Percentiles rank a stretch among this genome's conserved stretches.
Evolutionary conservation across 345 rosid species (phyloP).

Genomic region (Punica granatum): DNA sequence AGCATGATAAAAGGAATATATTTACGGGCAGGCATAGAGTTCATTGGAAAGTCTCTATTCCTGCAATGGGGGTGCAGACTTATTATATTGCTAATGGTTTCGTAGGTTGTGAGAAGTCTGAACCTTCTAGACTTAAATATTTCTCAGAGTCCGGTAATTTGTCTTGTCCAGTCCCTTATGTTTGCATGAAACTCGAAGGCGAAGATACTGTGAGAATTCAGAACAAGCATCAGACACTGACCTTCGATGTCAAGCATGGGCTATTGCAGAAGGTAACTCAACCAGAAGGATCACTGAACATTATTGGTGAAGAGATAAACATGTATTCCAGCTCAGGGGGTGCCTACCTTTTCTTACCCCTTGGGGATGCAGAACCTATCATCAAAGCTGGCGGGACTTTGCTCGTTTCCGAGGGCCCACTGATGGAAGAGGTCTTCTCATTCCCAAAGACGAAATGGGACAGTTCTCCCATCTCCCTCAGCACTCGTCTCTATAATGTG

Average conservation of each 20-base stretch:
- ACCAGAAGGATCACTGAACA: slow-evolving; percentile 36
- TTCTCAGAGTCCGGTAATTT: slow-evolving; percentile 31
- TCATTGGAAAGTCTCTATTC: slow-evolving; percentile 86
- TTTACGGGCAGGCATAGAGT: slow-evolving; percentile 84
- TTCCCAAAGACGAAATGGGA: slow-evolving; percentile 72
- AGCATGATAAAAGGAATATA: slow-evolving; percentile 54
- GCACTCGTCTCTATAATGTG: slow-evolving; percentile 66
- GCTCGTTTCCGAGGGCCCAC: slow-evolving; percentile 61
- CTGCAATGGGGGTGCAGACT: slow-evolving; percentile 84
- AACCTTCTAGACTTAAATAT: slow-evolving; percentile 50
- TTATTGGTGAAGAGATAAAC: slow-evolving; percentile 67
- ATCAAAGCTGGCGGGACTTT: slow-evolving; percentile 49
- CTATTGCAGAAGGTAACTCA: slow-evolving; percentile 52
- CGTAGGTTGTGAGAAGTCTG: slow-evolving; percentile 75
- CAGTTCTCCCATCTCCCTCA: slow-evolving; percentile 63
- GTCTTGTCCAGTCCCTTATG: slow-evolving; percentile 68
- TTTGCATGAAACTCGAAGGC: slow-evolving; percentile 60
- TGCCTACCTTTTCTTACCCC: slow-evolving; percentile 85
- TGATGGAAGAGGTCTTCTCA: slow-evolving; percentile 81
- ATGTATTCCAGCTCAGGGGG: slow-evolving; percentile 71
- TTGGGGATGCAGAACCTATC: slow-evolving; percentile 67
- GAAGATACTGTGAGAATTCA: slow-evolving; percentile 42
- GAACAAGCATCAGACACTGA: slow-evolving; percentile 65
- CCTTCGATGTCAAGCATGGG: slow-evolving; percentile 57
- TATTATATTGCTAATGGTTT: slow-evolving; percentile 78